These are phyloP conservation scores for Naganishia sp. DNA, from an alignment of 1,284 basidiomycete species.

Conservation along the genomic window DNA sequence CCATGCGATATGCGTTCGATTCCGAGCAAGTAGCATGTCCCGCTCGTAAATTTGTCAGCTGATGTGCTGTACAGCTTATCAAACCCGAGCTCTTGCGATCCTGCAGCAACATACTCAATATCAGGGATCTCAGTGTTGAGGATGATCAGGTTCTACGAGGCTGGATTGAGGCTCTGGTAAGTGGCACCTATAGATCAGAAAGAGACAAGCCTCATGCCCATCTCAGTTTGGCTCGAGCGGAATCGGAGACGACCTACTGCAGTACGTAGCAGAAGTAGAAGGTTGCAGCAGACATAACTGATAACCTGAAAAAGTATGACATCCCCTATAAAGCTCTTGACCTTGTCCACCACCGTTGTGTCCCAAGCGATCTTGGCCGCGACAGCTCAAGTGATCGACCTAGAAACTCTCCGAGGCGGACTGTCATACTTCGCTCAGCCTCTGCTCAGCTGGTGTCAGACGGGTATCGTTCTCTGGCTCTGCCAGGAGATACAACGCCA, in stretches of 20 bases:
- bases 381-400: constrained; percentile 55
- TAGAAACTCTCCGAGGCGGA: constrained; percentile 57
- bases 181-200: constrained; percentile 28
- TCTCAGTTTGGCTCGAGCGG: constrained; percentile 52
- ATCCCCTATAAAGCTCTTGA: constrained; percentile 53
- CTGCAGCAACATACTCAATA: constrained; percentile 42
- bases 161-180: constrained; percentile 52
- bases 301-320: constrained; percentile 45
- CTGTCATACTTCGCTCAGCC: constrained; percentile 59
- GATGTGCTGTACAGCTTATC: constrained; percentile 34
- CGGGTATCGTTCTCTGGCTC: constrained; percentile 55
- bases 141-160: constrained; percentile 47
- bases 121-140: constrained; percentile 45
- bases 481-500: constrained; percentile 48
- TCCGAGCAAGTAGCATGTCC: constrained; percentile 37
- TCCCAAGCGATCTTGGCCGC: constrained; percentile 57
- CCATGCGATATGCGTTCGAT: constrained; percentile 45
- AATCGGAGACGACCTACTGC: constrained; percentile 53
- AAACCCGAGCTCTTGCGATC: constrained; percentile 41
- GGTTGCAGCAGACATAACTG: background rate
- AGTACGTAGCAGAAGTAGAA: constrained; percentile 34
- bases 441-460: constrained; percentile 58
- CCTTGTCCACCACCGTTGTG: constrained; percentile 56
- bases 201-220: background rate
- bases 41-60: background rate